Evolutionary conservation across 768 basidiomycete species (phyloP).

Genomic region (Amanita rubescens): DNA sequence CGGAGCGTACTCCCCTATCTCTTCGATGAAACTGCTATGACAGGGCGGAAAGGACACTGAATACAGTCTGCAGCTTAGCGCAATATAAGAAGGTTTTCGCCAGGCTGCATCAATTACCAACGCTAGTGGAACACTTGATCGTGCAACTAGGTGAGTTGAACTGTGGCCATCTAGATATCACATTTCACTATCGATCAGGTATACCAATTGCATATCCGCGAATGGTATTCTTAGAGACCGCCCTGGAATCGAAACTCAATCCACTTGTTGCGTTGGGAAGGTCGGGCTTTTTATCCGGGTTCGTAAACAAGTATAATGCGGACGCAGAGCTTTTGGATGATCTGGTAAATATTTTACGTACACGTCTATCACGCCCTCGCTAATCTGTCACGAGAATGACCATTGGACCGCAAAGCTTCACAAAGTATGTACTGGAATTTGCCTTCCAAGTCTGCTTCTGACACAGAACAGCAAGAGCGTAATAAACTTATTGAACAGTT

Average conservation of each 20-base stretch:
- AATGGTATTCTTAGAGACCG: constrained; percentile 79
- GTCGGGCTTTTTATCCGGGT: constrained; percentile 61
- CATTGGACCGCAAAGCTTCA: constrained; percentile 85
- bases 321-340: constrained; percentile 94
- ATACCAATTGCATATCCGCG: constrained; percentile 90
- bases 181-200: constrained; percentile 27
- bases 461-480: constrained; percentile 62
- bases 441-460: neutral
- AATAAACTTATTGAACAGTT: constrained; percentile 81
- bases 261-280: constrained; percentile 73
- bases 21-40: neutral
- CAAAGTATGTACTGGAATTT: constrained; percentile 41
- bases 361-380: too few relatives aligned
- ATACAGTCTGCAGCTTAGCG: constrained; percentile 66
- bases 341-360: constrained; percentile 39
- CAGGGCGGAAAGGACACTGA: constrained; percentile 80
- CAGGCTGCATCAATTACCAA: constrained; percentile 52
- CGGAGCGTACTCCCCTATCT: constrained; percentile 5
- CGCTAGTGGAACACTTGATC: constrained; percentile 71
- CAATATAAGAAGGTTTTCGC: constrained; percentile 73
- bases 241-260: constrained; percentile 77
- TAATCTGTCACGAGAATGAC: constrained; percentile 51
- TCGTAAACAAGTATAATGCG: constrained; percentile 88
- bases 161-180: neutral
- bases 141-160: constrained; percentile 59